phyloP scores from a whole-genome alignment of 1,139 yeast species.

The Taphrina flavorubra region DNA sequence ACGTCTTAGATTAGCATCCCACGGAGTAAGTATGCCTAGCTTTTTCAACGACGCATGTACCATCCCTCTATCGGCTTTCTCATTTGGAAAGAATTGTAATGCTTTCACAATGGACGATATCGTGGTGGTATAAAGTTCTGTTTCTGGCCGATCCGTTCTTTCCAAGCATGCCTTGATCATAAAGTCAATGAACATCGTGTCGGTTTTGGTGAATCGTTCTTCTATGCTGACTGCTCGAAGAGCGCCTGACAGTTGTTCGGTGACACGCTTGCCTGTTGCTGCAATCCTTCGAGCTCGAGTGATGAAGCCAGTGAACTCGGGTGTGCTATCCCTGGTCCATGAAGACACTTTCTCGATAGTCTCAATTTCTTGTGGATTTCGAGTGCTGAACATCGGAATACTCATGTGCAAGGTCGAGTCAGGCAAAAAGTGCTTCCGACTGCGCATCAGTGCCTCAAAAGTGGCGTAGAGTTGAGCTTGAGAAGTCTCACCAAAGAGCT shows the following conservation, averaged over 20 bases:
- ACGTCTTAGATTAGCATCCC: slow-evolving; percentile 34
- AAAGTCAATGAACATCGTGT: slow-evolving; percentile 14
- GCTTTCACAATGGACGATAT: slow-evolving; percentile 25
- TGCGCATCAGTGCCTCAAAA: slow-evolving; percentile 26
- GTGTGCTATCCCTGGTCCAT: slow-evolving; percentile 5
- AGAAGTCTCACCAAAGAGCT: slow-evolving; percentile 18
- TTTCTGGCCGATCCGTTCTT: slow-evolving; percentile 21
- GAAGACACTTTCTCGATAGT: neutral
- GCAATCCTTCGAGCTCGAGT: slow-evolving; percentile 19
- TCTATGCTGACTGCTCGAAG: slow-evolving; percentile 2
- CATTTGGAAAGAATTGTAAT: slow-evolving; percentile 22
- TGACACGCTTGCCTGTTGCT: neutral
- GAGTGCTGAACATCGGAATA: slow-evolving; percentile 29
- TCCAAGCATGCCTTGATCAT: slow-evolving; percentile 32
- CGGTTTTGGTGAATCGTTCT: neutral
- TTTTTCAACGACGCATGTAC: slow-evolving; percentile 29
- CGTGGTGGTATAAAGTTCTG: slow-evolving; percentile 30
- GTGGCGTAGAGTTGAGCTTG: slow-evolving; percentile 24
- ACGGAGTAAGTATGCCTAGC: slow-evolving; percentile 34
- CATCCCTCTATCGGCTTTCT: slow-evolving; percentile 5
- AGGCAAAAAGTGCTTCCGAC: slow-evolving; percentile 34
- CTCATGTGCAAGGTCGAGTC: slow-evolving; percentile 23
- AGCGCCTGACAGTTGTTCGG: neutral
- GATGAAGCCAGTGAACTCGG: slow-evolving; percentile 17
- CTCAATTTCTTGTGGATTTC: slow-evolving; percentile 10